A percentile compares a stretch with the other conserved stretches of the same genome.
Evolutionary conservation across 2,329 filamentous ascomycete genomes (phyloP).

Genomic region (Verticillium isaacii): DNA sequence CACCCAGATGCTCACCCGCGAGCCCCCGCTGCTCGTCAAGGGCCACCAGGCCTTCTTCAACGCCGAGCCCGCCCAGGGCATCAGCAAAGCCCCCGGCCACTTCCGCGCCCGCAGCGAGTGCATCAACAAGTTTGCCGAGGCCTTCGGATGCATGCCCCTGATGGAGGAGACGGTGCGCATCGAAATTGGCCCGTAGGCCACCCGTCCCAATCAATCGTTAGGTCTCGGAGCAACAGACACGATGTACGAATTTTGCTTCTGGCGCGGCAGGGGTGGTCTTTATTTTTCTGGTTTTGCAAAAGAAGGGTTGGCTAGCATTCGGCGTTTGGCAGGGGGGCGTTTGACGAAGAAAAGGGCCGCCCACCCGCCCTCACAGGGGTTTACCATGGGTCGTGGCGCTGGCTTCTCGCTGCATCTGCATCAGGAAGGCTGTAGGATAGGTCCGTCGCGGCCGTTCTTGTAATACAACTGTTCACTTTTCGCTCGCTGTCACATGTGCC

Average conservation of each 20-base stretch:
- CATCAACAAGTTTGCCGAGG: slow-evolving; percentile 26
- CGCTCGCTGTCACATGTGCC: not conserved
- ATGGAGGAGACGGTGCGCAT: slow-evolving; percentile 1
- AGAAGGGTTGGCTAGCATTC: not conserved
- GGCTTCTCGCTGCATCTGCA: not conserved
- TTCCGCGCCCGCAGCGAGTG: slow-evolving; percentile 27
- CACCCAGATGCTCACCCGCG: slow-evolving; percentile 25
- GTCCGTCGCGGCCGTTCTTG: not conserved
- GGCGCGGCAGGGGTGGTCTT: not conserved
- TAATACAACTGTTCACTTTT: not conserved
- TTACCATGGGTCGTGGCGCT: too few species aligned
- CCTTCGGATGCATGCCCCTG: slow-evolving; percentile 29
- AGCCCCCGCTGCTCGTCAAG: slow-evolving; percentile 27
- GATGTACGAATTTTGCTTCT: not conserved
- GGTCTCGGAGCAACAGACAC: not conserved
- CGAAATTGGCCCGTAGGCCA: not conserved
- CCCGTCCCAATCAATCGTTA: not conserved
- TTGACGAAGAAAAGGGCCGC: not conserved
- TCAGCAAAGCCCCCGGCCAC: slow-evolving; percentile 26
- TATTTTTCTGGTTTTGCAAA: not conserved
- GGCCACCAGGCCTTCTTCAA: slow-evolving; percentile 27
- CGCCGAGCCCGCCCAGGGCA: slow-evolving; percentile 23
- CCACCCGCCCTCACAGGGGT: too few species aligned
- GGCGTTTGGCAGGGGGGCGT: not conserved
- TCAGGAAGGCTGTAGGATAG: not conserved